These are phyloP conservation scores for Trichaptum fuscoviolaceum DNA, from an alignment of 768 basidiomycete genomes.

Conservation along the genomic window DNA sequence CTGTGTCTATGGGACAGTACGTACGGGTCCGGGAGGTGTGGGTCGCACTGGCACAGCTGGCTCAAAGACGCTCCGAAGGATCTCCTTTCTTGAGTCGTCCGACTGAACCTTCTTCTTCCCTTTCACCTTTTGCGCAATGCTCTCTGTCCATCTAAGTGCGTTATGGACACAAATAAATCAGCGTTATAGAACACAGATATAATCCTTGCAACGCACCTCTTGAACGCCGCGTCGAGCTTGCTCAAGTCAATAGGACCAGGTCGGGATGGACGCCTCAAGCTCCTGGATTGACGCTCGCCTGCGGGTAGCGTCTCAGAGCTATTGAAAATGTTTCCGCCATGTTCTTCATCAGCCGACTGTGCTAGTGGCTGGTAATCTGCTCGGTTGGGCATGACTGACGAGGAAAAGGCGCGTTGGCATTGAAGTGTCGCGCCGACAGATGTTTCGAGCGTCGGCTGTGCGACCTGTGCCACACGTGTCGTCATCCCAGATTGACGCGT, in stretches of 20 bases:
- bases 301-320: slow-evolving; percentile 22
- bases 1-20: slow-evolving; percentile 16
- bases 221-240: slow-evolving; percentile 79
- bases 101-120: slow-evolving; percentile 52
- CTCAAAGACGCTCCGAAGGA: slow-evolving; percentile 79
- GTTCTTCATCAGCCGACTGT: slow-evolving; percentile 35
- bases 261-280: slow-evolving; percentile 30
- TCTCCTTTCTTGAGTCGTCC: slow-evolving; percentile 56
- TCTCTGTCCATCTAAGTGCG: slow-evolving; percentile 69
- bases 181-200: background rate
- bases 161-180: background rate
- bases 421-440: background rate
- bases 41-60: slow-evolving; percentile 41
- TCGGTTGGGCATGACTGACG: slow-evolving; percentile 33
- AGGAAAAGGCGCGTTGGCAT: background rate
- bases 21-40: slow-evolving; percentile 32
- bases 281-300: slow-evolving; percentile 10
- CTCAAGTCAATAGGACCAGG: slow-evolving; percentile 73
- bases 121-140: slow-evolving; percentile 80
- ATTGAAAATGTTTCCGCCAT: slow-evolving; percentile 34
- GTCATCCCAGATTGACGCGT: background rate
- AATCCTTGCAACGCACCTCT: slow-evolving; percentile 41
- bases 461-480: background rate
- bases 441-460: background rate
- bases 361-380: slow-evolving; percentile 44